phyloP scores from a whole-genome alignment of 768 basidiomycete species.

The Mycena rebaudengoi region DNA sequence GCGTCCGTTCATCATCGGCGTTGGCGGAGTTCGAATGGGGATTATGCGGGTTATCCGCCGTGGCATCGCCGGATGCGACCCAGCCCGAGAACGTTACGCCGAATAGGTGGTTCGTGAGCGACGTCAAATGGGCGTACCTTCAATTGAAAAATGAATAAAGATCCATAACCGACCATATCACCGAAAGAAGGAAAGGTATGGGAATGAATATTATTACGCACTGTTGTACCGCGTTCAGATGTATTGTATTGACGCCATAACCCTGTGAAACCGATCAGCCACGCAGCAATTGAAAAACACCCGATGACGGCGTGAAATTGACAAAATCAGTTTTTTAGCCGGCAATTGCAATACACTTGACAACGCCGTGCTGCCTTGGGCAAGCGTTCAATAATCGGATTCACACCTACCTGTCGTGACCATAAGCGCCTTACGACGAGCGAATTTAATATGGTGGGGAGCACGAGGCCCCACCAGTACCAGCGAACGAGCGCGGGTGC shows the following conservation, averaged over 20 bases:
- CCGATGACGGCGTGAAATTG: no score
- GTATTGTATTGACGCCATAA: neutral
- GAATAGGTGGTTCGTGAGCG: slow-evolving; percentile 7
- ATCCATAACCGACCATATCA: neutral
- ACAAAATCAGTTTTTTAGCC: no score
- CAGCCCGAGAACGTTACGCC: slow-evolving; percentile 12
- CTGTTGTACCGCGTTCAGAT: slow-evolving; percentile 8
- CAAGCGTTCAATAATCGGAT: neutral
- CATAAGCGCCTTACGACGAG: neutral
- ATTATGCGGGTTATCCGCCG: neutral
- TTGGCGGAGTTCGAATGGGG: neutral
- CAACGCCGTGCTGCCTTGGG: neutral
- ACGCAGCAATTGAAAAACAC: neutral
- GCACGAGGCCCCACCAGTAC: slow-evolving; percentile 3
- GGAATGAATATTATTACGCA: neutral
- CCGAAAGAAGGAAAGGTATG: neutral
- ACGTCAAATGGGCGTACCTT: slow-evolving; percentile 11
- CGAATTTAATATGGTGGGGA: slow-evolving; percentile 3
- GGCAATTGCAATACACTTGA: no score
- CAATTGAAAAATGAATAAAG: neutral
- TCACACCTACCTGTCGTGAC: slow-evolving; percentile 8
- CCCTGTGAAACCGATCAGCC: neutral
- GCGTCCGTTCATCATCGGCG: slow-evolving; percentile 1
- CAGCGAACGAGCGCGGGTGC: slow-evolving; percentile 4
- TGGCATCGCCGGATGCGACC: slow-evolving; percentile 8